Evolutionary conservation across 2,329 filamentous ascomycete genomes (phyloP), one percentile per base, ranked within the genome.

Genomic region (Colletotrichum sp.): DNA sequence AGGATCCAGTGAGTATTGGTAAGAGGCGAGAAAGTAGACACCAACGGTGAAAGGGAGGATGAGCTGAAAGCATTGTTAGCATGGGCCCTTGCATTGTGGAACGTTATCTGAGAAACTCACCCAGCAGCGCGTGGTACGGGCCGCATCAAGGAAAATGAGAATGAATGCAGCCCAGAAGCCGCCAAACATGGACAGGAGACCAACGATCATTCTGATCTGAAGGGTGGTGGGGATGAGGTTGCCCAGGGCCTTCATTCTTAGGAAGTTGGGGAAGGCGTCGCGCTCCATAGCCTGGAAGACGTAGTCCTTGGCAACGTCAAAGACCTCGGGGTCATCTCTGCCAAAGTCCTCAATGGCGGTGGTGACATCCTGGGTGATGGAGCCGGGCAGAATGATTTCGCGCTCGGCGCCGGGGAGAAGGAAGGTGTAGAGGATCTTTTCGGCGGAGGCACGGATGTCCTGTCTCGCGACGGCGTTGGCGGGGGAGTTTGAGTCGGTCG

Each of bases 271-370:
- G 83, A 98, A 99, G n/a, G 97, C 97, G 86, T 99, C 97, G 71
- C 97, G 92, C 86, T 99, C 97, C 97, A 99, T 99, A 39, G 97
- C 97, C 86, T 99, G 97, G 85, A 98, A 99, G 77, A 98, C 97
- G 83, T 98, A 99, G 87, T 99, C 97, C 88, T 99, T 99, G 70
- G 97, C 97, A 25, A 95, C 93, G 83, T 98, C 97, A 81, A 99
- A 99, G 15, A 99, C 94, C 84, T 99, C 97, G 0, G 97, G 97
- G 82, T 99, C 97, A 81, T 98, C 97, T 80, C 97, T 93, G 61
- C 95, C 95, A 78, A 95, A 93, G 79, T 96, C 94, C 85, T 99
- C 97, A 77, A 99, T 97, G 16, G 95, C 92, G 25, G 93, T 90
- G 52, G 96, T 97, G 75, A 98, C 96, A 28, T 96, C 93, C 70